Conservation (phyloP, 2,329 filamentous ascomycete genomes). For the Setomelanomma holmii region DNA sequence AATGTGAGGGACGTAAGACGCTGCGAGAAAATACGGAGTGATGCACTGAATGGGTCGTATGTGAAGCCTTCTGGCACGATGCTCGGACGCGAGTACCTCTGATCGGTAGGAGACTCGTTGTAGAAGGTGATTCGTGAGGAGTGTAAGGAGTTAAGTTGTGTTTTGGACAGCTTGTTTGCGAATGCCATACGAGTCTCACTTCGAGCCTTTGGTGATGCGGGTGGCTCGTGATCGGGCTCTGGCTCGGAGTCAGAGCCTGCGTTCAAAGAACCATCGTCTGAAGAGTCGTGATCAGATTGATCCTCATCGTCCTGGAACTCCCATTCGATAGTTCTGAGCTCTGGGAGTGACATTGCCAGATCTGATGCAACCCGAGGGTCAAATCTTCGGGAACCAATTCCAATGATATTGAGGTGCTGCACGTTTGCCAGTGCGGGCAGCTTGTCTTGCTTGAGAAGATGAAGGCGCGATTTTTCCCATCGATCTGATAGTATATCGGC, state of each 20-base stretch:
- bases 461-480: neutral
- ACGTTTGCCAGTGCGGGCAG: neutral
- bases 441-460: neutral
- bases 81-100: conserved; percentile 5
- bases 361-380: neutral
- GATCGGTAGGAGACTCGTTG: conserved; percentile 6
- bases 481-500: neutral
- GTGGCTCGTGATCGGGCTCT: neutral
- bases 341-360: neutral
- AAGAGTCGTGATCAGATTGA: neutral
- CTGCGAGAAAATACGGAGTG: conserved; percentile 15
- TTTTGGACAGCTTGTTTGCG: neutral
- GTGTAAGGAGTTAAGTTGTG: neutral
- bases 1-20: conserved; percentile 15
- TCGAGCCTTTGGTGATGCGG: neutral
- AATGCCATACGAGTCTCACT: neutral
- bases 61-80: conserved; percentile 9
- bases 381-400: neutral
- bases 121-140: conserved; percentile 1
- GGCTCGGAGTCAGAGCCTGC: neutral
- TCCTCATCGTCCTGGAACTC: neutral
- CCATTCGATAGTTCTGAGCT: neutral
- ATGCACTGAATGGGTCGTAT: conserved; percentile 17
- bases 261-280: neutral
- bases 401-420: neutral